Evolutionary conservation across 192 early-diverging fungal genomes (phyloP).

Genomic region (Backusella parvicylindrica): DNA sequence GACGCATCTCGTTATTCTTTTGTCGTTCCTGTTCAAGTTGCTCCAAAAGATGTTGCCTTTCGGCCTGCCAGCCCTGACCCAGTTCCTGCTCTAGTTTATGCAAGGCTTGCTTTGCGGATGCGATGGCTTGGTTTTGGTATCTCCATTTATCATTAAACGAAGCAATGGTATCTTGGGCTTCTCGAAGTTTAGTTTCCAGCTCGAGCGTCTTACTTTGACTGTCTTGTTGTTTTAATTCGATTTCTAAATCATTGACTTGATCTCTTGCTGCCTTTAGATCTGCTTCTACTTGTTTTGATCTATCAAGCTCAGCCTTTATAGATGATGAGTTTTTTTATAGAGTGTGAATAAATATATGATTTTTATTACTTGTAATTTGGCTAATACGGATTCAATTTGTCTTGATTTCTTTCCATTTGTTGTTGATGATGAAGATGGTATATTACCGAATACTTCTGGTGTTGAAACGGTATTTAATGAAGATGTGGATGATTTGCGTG

Average conservation of each 20-base stretch:
- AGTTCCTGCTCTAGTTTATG: neutral
- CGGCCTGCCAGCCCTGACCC: neutral
- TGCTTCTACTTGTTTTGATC: slow-evolving; percentile 17
- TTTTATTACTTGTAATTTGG: slow-evolving; percentile 20
- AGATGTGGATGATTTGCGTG: slow-evolving; percentile 11
- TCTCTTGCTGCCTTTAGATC: slow-evolving; percentile 21
- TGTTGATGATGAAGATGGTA: neutral
- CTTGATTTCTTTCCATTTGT: neutral
- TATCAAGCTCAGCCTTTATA: slow-evolving; percentile 16
- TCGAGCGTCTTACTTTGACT: neutral
- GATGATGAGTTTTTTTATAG: neutral
- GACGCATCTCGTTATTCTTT: neutral
- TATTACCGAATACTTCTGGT: neutral
- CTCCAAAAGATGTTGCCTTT: neutral
- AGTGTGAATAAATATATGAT: neutral
- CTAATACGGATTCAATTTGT: neutral
- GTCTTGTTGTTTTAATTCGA: slow-evolving; percentile 8
- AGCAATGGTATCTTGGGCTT: slow-evolving; percentile 6
- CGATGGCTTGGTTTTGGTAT: slow-evolving; percentile 20
- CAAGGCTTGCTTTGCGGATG: slow-evolving; percentile 19
- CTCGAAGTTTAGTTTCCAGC: slow-evolving; percentile 6
- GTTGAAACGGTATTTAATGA: slow-evolving; percentile 9
- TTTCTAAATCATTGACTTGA: slow-evolving; percentile 15
- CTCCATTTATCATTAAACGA: slow-evolving; percentile 22
- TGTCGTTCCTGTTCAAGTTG: neutral